Conservation (phyloP, 2,329 filamentous ascomycete genomes). For the Cladosporium sp. region DNA sequence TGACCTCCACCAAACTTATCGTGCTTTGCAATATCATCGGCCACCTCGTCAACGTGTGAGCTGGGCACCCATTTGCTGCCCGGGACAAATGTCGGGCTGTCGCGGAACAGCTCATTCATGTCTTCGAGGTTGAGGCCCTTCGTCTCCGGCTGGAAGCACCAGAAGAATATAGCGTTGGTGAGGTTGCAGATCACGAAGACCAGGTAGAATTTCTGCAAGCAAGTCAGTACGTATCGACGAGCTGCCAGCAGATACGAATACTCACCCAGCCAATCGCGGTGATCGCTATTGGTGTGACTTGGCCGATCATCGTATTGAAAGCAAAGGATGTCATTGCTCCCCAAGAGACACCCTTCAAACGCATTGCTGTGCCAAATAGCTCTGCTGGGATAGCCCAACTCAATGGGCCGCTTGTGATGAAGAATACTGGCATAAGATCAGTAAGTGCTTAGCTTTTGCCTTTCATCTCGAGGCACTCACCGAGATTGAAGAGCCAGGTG, state of each 20-base stretch:
- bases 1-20: not conserved
- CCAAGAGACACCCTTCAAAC: constrained; percentile 23
- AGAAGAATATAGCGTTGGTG: constrained; percentile 42
- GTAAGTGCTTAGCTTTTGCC: too few relatives aligned
- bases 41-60: constrained; percentile 20
- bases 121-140: constrained; percentile 49
- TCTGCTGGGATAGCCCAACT: constrained; percentile 28
- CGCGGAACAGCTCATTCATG: constrained; percentile 24
- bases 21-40: constrained; percentile 10
- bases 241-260: too few relatives aligned
- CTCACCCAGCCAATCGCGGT: constrained; percentile 20
- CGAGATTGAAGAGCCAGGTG: constrained; percentile 26
- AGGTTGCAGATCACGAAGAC: constrained; percentile 27
- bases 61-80: constrained; percentile 22
- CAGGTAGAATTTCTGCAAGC: constrained; percentile 19
- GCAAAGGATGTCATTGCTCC: constrained; percentile 25
- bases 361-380: constrained; percentile 24
- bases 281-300: constrained; percentile 27
- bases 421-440: too few relatives aligned
- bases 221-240: not conserved
- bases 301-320: constrained; percentile 31
- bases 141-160: constrained; percentile 66
- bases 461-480: constrained; percentile 4
- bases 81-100: constrained; percentile 22
- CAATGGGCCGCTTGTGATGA: constrained; percentile 16